Percentiles rank a stretch among this genome's conserved stretches.
Conservation (phyloP, 1,284 basidiomycete species). For the Vanrija humicola region DNA sequence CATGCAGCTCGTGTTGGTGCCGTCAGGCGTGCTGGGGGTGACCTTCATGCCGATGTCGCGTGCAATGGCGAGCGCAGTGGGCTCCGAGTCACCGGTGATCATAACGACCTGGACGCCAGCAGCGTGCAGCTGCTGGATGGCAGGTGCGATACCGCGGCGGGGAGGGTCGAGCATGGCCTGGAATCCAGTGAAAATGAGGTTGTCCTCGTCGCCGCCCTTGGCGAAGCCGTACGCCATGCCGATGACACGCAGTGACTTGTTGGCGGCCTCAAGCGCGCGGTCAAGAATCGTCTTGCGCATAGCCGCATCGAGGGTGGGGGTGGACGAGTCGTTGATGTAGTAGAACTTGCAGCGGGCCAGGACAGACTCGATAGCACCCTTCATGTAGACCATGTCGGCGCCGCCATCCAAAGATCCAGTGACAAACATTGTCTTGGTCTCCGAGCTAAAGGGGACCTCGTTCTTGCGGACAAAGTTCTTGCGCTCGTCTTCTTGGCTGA, state of each 20-base stretch:
- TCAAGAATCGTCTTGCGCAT: conserved; percentile 63
- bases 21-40: conserved; percentile 16
- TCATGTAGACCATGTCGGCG: conserved; percentile 78
- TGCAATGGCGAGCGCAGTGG: conserved; percentile 86
- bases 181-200: conserved; percentile 84
- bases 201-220: conserved; percentile 47
- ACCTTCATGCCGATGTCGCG: conserved; percentile 72
- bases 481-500: conserved; percentile 68
- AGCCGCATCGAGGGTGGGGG: conserved; percentile 66
- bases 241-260: conserved; percentile 77
- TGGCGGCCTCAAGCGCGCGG: conserved; percentile 67
- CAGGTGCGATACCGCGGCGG: conserved; percentile 83
- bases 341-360: conserved; percentile 81
- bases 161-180: conserved; percentile 96
- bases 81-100: conserved; percentile 95
- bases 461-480: conserved; percentile 65
- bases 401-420: conserved; percentile 60
- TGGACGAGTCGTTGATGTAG: conserved; percentile 78
- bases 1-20: conserved; percentile 55
- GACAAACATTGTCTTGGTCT: conserved; percentile 87
- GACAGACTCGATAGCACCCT: conserved; percentile 86
- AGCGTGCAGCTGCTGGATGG: conserved; percentile 70
- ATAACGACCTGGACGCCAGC: conserved; percentile 94
- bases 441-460: conserved; percentile 88
- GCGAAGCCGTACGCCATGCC: conserved; percentile 80